Evolutionary conservation across 805 yeast species (phyloP), one percentile per base, ranked within the genome.

Genomic region (Yarrowia keelungensis): DNA sequence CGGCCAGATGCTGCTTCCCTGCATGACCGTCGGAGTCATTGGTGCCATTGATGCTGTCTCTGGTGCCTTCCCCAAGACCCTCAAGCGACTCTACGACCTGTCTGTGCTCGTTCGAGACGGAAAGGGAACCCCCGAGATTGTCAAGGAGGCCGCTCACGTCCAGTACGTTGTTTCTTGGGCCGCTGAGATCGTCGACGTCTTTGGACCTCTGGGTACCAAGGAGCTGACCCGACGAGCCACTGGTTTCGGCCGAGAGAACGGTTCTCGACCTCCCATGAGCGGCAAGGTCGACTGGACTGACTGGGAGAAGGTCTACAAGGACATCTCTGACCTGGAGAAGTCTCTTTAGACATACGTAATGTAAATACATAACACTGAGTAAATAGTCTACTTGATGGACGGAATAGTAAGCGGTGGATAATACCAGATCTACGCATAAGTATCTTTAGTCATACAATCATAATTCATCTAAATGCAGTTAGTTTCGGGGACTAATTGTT

Each of bases 11-110:
- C 75, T 85, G 43, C 74, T 84, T 42, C 87, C 87, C 32, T 82
- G 81, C 16, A 75, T 83, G 58, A 69, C 80, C 0, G 80, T 83
- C 26, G 86, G 86, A n/a, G 80, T 80, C 66, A 76, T 78, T 64
- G 87, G 87, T 42, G 79, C 86, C 15, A 81, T 85, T 69, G 87
- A 84, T 73, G 88, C 86, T 8, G 76, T 84, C 41, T 78, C 84
- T 49, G 86, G 85, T 43, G 85, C 84, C 4, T 84, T 79, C 77
- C 88, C 88, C 69, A 82, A 83, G 75, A 76, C 82, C 7, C 81
- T 81, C 51, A 83, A 82, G 62, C 78, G 77, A 62, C 73, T 85
- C 47, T 82, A 76, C 71, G 75, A 79, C 51, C 72, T 75, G 53
- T 76, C 82, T 16, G 77, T 72, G 69, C 76, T 79, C 49, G 75